These are phyloP conservation scores for Dichotomocladium elegans DNA, from an alignment of 371 early-diverging fungal species.

Conservation along the genomic window DNA sequence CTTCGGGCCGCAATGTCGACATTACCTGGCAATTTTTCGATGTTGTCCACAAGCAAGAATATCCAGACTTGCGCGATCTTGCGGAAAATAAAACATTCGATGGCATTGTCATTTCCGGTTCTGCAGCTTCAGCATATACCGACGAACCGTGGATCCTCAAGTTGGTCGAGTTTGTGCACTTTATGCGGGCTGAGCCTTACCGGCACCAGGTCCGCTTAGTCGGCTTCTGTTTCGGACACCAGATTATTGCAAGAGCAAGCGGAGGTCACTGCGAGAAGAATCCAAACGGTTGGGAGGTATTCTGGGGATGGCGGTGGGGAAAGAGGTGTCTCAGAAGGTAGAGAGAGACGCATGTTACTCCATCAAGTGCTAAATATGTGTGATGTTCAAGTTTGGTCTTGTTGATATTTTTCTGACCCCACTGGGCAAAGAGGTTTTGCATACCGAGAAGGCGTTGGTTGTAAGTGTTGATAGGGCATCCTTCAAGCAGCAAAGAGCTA, in stretches of 20 bases:
- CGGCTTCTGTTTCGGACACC: conserved; percentile 80
- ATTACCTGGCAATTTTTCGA: conserved; percentile 39
- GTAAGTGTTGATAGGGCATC: conserved; percentile 12
- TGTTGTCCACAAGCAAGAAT: conserved; percentile 34
- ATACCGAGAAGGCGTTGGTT: conserved; percentile 15
- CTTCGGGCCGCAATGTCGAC: conserved; percentile 10
- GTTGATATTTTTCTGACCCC: conserved; percentile 32
- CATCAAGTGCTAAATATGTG: too few relatives aligned
- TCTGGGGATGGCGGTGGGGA: too few relatives aligned
- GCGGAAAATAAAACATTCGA: conserved; percentile 18
- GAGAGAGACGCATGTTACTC: too few relatives aligned
- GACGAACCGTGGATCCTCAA: conserved; percentile 59
- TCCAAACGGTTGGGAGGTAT: conserved; percentile 71
- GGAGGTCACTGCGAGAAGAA: conserved; percentile 56
- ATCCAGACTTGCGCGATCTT: conserved; percentile 33
- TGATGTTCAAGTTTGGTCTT: conserved; percentile 39
- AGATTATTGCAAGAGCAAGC: conserved; percentile 66
- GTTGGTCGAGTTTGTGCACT: conserved; percentile 49
- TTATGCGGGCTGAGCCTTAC: conserved; percentile 9
- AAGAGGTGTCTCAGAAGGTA: too few relatives aligned
- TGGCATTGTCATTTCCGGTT: conserved; percentile 34
- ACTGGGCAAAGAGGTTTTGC: conserved; percentile 35
- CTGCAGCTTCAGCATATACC: conserved; percentile 34
- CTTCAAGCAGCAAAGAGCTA: background rate
- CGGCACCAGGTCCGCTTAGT: conserved; percentile 21